Evolutionary conservation across 1,284 basidiomycete species (phyloP), one percentile per base, ranked within the genome.

Genomic region (Ustilago hordei): DNA sequence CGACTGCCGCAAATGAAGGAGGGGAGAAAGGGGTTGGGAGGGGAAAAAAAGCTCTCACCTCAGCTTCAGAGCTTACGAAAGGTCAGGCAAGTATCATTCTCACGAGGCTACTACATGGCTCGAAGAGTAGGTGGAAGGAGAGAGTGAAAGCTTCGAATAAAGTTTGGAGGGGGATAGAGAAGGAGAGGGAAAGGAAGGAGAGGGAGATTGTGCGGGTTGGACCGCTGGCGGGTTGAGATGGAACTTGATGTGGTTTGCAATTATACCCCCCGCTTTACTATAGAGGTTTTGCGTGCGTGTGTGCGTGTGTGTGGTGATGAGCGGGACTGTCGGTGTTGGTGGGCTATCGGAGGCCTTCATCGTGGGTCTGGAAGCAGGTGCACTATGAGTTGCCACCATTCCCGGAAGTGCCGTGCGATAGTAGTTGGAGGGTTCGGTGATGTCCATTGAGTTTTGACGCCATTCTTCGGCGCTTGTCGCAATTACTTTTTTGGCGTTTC

Each of bases 71-170:
- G 13, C 58, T 83, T 8, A 82, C 81, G 7, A 83, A 82, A 45
- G 81, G 81, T 11, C 74, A 82, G 31, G 81, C 81, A 8, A 53
- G 63, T 8, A 55, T 68, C 8, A 78, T 83, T n/a, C 57, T 83
- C 3, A 79, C 80, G 0, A 54, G 80, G 3, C 59, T 83, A 15
- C 34, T 68, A 32, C 77, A 79, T 38, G 81, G 81, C 1, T 70
- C 78, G 3, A 80, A 81, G 54, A 45, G 39, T 4, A 58, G 77
- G 11, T 81, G 80, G 81, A 63, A 69, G 56, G 64, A 75, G 4
- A 60, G 57, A 34, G 79, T 63, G 17, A 78, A 77, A 54, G 35
- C 41, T 34, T 50, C 75, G 0, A 83, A 81, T 38, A 69, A 61
- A 38, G 48, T 56, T 7, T 67, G 70, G 66, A 45, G 64, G 47